Conservation (phyloP, 257 asterid genomes). For the Dorcoceras hygrometricum region DNA sequence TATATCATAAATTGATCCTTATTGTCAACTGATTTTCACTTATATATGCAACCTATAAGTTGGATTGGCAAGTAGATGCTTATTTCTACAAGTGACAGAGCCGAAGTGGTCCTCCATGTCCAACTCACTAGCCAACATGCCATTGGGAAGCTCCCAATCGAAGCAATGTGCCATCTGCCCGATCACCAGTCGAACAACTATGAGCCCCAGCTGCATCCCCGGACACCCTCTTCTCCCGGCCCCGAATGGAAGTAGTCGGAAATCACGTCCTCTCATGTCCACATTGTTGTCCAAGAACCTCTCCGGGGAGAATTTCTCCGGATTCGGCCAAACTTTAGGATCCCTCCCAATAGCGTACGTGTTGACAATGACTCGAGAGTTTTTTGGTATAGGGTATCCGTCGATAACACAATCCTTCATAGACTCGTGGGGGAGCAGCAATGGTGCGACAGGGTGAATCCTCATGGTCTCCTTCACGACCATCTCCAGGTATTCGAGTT, state of each 20-base stretch:
- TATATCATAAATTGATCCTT: too few relatives aligned
- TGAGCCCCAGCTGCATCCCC: slow-evolving; percentile 29
- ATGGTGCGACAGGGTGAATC: slow-evolving; percentile 35
- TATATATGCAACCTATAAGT: slow-evolving; percentile 13
- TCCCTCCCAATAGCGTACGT: slow-evolving; percentile 36
- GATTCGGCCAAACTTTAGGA: slow-evolving; percentile 29
- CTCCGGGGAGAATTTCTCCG: slow-evolving; percentile 32
- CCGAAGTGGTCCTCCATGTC: slow-evolving; percentile 34
- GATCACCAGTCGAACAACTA: slow-evolving; percentile 23
- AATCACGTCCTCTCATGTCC: slow-evolving; percentile 27
- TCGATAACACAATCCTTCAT: slow-evolving; percentile 31
- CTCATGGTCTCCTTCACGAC: slow-evolving; percentile 35
- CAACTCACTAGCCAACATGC: slow-evolving; percentile 21
- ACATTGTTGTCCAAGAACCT: slow-evolving; percentile 28
- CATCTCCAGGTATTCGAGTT: slow-evolving; percentile 30
- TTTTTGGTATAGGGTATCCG: slow-evolving; percentile 32
- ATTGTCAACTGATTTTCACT: background rate
- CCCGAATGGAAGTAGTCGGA: slow-evolving; percentile 33
- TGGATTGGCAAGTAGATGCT: slow-evolving; percentile 26
- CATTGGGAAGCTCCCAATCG: slow-evolving; percentile 40
- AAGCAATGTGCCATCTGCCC: slow-evolving; percentile 41
- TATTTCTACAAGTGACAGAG: slow-evolving; percentile 15
- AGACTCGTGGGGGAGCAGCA: slow-evolving; percentile 34
- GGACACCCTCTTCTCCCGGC: slow-evolving; percentile 39
- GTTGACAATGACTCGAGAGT: slow-evolving; percentile 28